Percentiles rank a stretch among this genome's conserved stretches.
phyloP scores from a whole-genome alignment of 1,284 basidiomycete genomes.

The Gastroboletus turbinatus region DNA sequence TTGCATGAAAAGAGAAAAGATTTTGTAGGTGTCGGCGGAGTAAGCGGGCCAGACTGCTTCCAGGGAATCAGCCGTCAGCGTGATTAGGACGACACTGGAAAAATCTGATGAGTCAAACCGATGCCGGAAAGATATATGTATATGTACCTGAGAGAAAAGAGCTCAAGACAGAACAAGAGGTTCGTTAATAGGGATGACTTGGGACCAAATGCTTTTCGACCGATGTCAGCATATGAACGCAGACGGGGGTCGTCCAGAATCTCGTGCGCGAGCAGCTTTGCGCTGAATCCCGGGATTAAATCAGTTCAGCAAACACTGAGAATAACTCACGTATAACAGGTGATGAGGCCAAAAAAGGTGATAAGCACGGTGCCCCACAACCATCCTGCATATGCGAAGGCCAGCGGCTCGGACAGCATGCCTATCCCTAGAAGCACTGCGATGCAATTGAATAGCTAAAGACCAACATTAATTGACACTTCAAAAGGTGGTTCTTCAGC shows the following conservation, averaged over 20 bases:
- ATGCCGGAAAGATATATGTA: neutral
- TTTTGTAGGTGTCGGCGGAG: slow-evolving; percentile 73
- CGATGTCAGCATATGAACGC: slow-evolving; percentile 87
- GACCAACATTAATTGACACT: slow-evolving; percentile 1
- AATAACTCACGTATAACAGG: slow-evolving; percentile 80
- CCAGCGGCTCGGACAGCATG: slow-evolving; percentile 86
- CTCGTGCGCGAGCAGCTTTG: slow-evolving; percentile 79
- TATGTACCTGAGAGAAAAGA: slow-evolving; percentile 74
- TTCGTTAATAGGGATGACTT: slow-evolving; percentile 69
- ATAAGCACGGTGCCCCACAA: slow-evolving; percentile 73
- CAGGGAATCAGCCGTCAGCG: slow-evolving; percentile 85
- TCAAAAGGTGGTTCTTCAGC: neutral
- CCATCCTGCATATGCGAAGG: slow-evolving; percentile 89
- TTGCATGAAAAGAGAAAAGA: slow-evolving; percentile 72
- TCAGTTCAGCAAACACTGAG: neutral
- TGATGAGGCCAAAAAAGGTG: slow-evolving; percentile 74
- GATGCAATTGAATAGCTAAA: slow-evolving; percentile 86
- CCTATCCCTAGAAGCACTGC: slow-evolving; percentile 88
- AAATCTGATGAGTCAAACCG: neutral
- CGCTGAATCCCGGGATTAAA: slow-evolving; percentile 45
- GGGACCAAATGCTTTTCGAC: slow-evolving; percentile 82
- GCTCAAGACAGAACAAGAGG: slow-evolving; percentile 78
- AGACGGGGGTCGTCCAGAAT: slow-evolving; percentile 71
- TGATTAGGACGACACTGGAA: slow-evolving; percentile 77
- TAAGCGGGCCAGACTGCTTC: slow-evolving; percentile 68